Evolutionary conservation across 169 alveolate genomes (phyloP).

Genomic region (Perkinsus marinus): DNA sequence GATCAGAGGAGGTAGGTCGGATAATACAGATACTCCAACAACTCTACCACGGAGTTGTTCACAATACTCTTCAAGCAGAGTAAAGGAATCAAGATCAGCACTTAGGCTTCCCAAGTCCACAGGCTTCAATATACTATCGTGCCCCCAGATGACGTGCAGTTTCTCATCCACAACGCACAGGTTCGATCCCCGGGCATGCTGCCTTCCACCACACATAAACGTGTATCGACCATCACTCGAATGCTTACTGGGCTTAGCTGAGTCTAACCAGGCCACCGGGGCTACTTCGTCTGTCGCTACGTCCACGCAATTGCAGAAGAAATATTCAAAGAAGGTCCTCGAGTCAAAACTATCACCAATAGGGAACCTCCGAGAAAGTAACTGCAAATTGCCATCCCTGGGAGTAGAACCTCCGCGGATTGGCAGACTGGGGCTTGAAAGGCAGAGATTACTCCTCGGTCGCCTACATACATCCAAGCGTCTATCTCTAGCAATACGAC

Average conservation of each 20-base stretch:
- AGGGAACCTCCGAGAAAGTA: background rate
- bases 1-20: background rate
- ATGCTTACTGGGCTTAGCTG: background rate
- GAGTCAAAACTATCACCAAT: background rate
- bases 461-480: background rate
- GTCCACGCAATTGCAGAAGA: background rate
- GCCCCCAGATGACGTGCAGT: background rate
- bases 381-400: background rate
- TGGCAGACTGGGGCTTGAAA: background rate
- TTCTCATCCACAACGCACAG: background rate
- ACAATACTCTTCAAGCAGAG: background rate
- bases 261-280: background rate
- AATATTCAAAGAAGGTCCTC: background rate
- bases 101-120: background rate
- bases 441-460: background rate
- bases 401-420: background rate
- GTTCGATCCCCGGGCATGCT: background rate
- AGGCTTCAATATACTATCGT: background rate
- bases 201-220: background rate
- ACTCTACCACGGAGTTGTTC: background rate
- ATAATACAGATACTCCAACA: background rate
- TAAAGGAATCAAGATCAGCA: background rate
- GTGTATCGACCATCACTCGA: background rate
- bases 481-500: constrained; percentile 12
- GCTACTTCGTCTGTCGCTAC: background rate